A percentile compares a stretch with the other conserved stretches of the same genome.
Conservation (phyloP, 2,329 filamentous ascomycete species). For the Fusarium tupiense region DNA sequence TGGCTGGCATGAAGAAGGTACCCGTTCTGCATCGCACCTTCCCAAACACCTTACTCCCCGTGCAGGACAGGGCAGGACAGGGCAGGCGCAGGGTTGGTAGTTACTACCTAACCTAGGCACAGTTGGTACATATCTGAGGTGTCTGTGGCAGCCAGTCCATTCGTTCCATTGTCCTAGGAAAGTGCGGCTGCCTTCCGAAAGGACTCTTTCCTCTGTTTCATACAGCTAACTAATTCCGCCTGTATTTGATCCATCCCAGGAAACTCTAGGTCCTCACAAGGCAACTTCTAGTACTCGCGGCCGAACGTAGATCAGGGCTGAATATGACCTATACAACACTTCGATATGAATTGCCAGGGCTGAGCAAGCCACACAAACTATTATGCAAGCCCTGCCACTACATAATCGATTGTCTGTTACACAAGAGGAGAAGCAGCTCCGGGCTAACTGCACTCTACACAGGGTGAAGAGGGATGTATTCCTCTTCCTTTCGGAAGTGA, state of each 20-base stretch:
- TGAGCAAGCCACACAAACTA: constrained; percentile 18
- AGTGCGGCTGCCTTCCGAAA: constrained; percentile 22
- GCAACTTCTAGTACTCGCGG: background rate
- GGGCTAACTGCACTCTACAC: background rate
- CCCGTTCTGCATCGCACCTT: constrained; percentile 18
- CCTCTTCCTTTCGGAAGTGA: background rate
- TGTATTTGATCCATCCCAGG: background rate
- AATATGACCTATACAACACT: constrained; percentile 6
- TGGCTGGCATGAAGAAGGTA: background rate
- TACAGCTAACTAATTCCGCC: background rate
- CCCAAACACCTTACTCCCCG: constrained; percentile 15
- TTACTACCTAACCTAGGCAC: background rate
- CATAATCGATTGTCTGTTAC: constrained; percentile 17
- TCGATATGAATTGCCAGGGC: constrained; percentile 12
- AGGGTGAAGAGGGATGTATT: background rate
- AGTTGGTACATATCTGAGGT: background rate
- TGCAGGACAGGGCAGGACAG: constrained; percentile 6
- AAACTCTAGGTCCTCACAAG: background rate
- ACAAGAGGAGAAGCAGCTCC: constrained; percentile 12
- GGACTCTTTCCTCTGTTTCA: constrained; percentile 12
- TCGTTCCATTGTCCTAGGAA: background rate
- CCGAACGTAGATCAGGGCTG: constrained; percentile 5
- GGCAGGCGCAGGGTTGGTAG: constrained; percentile 16
- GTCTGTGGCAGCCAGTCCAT: background rate
- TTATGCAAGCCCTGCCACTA: constrained; percentile 15